Conservation (phyloP, 441 rosid species). For the Corymbia citriodora region DNA sequence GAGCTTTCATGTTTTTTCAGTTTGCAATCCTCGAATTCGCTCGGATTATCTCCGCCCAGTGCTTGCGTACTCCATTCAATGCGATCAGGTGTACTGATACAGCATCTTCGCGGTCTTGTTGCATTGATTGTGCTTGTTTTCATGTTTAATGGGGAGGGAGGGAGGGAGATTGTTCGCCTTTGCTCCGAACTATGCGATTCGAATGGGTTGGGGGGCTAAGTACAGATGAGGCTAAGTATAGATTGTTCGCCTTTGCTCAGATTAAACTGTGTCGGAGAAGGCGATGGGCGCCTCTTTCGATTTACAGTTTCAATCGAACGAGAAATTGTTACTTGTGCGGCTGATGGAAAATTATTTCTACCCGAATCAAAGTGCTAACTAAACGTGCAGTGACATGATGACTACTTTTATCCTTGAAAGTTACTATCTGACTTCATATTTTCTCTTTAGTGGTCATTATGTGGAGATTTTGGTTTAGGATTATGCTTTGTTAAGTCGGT, state of each 20-base stretch:
- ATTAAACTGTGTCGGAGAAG: too few species aligned
- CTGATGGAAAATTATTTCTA: conserved; percentile 75
- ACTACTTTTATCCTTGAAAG: not conserved
- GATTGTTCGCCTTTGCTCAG: too few species aligned
- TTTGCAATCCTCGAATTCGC: not conserved
- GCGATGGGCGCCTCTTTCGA: too few species aligned
- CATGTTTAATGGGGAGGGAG: not conserved
- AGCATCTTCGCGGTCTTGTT: not conserved
- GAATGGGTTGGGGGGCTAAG: not conserved
- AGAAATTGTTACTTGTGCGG: conserved; percentile 79
- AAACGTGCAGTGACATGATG: not conserved
- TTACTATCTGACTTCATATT: not conserved
- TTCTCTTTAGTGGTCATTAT: not conserved
- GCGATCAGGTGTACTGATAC: not conserved
- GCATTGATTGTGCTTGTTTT: not conserved
- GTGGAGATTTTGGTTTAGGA: not conserved
- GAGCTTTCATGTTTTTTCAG: not conserved
- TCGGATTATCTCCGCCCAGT: not conserved
- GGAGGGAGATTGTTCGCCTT: not conserved
- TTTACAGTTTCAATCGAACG: too few species aligned
- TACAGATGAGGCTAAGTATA: too few species aligned
- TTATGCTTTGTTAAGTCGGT: not conserved
- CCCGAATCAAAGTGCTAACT: not conserved
- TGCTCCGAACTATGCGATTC: not conserved
- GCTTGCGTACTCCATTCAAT: not conserved